A percentile compares a stretch with the other conserved stretches of the same genome.
These are phyloP conservation scores for Ambrosia hybrid DNA, from an alignment of 140 eudicot species.

Conservation along the genomic window DNA sequence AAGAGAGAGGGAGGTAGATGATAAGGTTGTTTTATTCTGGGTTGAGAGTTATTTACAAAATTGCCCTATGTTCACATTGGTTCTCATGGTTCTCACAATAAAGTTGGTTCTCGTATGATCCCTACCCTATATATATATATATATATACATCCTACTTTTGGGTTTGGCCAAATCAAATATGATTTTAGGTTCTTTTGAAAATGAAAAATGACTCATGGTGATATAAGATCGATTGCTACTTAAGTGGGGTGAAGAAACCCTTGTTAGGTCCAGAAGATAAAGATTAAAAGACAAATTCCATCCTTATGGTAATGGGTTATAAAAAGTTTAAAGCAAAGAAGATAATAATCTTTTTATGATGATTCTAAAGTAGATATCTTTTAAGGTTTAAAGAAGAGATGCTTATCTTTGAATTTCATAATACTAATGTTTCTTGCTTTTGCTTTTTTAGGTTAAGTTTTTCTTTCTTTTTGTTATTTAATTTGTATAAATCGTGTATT, in stretches of 20 bases:
- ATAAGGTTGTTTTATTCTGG: too few relatives aligned
- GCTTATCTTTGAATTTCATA: slow-evolving; percentile 55
- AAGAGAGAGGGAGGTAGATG: too few relatives aligned
- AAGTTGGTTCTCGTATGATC: too few relatives aligned
- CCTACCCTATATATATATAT: too few relatives aligned
- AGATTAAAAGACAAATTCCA: slow-evolving; percentile 58
- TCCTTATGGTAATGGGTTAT: slow-evolving; percentile 52
- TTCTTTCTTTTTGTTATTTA: slow-evolving; percentile 12
- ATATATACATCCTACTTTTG: too few relatives aligned
- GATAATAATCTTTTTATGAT: slow-evolving; percentile 65
- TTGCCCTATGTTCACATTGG: too few relatives aligned
- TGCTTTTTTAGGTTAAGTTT: slow-evolving; percentile 34
- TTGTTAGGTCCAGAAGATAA: slow-evolving; percentile 31
- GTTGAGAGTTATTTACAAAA: too few relatives aligned
- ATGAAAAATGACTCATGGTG: slow-evolving; percentile 1
- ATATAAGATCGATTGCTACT: slow-evolving; percentile 9
- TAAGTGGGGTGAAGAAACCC: slow-evolving; percentile 27
- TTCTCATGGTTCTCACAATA: too few relatives aligned
- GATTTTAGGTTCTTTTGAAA: background rate
- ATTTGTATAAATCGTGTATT: slow-evolving; percentile 19
- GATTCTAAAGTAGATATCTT: slow-evolving; percentile 65
- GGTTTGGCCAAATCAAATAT: too few relatives aligned
- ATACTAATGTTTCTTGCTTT: slow-evolving; percentile 38
- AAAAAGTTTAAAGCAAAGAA: slow-evolving; percentile 52
- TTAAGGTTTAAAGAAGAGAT: slow-evolving; percentile 59